Evolutionary conservation across 148 eudicot genomes (phyloP), one percentile per base, ranked within the genome.

Genomic region (Mesembryanthemum crystallinum): DNA sequence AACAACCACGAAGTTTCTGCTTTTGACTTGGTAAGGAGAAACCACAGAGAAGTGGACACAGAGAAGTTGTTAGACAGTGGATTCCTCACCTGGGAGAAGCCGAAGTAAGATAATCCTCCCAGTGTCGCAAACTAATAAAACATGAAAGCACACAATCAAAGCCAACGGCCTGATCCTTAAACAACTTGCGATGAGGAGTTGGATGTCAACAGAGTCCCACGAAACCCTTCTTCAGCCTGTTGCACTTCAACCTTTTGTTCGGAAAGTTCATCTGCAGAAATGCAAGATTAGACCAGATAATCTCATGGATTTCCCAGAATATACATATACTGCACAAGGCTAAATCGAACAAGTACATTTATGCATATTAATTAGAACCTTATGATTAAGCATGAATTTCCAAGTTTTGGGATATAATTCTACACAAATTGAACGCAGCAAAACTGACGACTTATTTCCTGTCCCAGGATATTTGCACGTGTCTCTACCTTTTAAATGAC

Each of bases 161-260:
- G 76, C 67, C 4, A 39, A 62, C 60, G 68, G 52, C 83, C 76
- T 66, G 80, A 85, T 67, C 80, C 71, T 76, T 82, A 90, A 66
- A 88, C 84, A 60, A 81, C 77, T 79, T 88, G 97, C 32, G 87
- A 86, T 23, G 92, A 73, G 25, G 88, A 70, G 74, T 77, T 90
- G 69, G 93, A 96, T 51, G 98, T 82, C 80, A 96, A 83, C 27
- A 92, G 88, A 69, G 97, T 85, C 74, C 99, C 99, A 60, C 97
- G 92, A 82, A 96, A 96, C 67, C 99, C 99, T 85, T 85, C 98
- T 76, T 96, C 99, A 55, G 89, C 77, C 77, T 75, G 86, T 67
- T 82, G 90, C 63, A 82, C 83, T 76, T 91, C 98, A 78, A 83
- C 66, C 85, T 91, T 91, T 64, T 87, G 88, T 66, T 81, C 93